Evolutionary conservation across 768 basidiomycete species (phyloP).

Genomic region (Favolaschia claudopus): DNA sequence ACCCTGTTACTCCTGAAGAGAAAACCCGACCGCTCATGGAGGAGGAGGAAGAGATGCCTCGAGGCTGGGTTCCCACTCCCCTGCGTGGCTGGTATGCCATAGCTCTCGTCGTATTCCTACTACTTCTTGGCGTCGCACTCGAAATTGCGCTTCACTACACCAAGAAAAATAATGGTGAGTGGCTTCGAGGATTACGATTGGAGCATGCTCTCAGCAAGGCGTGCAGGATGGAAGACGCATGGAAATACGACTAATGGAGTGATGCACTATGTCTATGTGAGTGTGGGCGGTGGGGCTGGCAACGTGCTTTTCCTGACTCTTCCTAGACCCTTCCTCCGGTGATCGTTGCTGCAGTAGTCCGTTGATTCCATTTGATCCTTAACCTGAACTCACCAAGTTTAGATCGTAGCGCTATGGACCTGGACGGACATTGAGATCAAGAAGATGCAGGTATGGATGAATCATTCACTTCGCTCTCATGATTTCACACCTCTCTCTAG

Average conservation of each 20-base stretch:
- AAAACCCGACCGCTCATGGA: constrained; percentile 19
- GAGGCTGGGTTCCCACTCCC: constrained; percentile 51
- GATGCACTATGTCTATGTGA: constrained; percentile 62
- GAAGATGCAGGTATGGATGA: constrained; percentile 55
- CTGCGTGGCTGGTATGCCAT: constrained; percentile 57
- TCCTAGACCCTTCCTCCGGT: constrained; percentile 62
- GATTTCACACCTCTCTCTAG: constrained; percentile 32
- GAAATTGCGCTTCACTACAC: constrained; percentile 57
- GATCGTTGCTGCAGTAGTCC: constrained; percentile 52
- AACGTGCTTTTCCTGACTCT: constrained; percentile 1
- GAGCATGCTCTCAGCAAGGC: not conserved
- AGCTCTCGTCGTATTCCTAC: constrained; percentile 47
- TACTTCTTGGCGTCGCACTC: constrained; percentile 49
- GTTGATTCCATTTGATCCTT: constrained; percentile 21
- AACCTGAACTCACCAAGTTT: not conserved
- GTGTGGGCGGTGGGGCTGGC: constrained; percentile 28
- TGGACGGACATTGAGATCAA: constrained; percentile 68
- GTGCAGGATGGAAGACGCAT: constrained; percentile 52
- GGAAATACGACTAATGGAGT: constrained; percentile 42
- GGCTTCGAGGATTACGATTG: not conserved
- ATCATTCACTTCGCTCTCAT: not conserved
- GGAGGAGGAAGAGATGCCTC: constrained; percentile 11
- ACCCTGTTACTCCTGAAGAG: constrained; percentile 16
- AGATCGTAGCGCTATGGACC: constrained; percentile 59
- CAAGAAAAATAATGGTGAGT: constrained; percentile 52